Conservation (phyloP, 371 early-diverging fungal genomes). For the Circinella umbellata region DNA sequence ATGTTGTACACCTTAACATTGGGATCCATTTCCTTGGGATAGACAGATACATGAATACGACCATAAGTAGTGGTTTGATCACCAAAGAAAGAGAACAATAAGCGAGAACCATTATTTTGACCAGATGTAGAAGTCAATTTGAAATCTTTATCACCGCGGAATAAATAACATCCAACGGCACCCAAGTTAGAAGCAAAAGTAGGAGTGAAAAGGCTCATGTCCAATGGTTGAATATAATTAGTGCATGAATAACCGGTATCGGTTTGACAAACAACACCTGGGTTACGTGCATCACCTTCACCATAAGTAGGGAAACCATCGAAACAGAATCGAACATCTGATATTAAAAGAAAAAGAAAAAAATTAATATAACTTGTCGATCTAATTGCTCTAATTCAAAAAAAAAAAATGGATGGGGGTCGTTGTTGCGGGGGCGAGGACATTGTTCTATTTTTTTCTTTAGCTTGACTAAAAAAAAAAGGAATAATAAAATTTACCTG, state of each 20-base stretch:
- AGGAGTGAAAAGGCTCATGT: slow-evolving; percentile 49
- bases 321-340: slow-evolving; percentile 56
- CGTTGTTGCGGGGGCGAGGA: slow-evolving; percentile 1
- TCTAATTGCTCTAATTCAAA: background rate
- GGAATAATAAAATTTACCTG: slow-evolving; percentile 25
- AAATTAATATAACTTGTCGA: background rate
- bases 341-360: background rate
- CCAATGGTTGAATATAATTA: slow-evolving; percentile 28
- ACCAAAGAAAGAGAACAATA: slow-evolving; percentile 49
- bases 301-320: slow-evolving; percentile 44
- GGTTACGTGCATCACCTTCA: slow-evolving; percentile 22
- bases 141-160: slow-evolving; percentile 37
- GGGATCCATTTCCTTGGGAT: slow-evolving; percentile 52
- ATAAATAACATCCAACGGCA: slow-evolving; percentile 44
- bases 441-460: background rate
- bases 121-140: slow-evolving; percentile 47
- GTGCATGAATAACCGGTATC: slow-evolving; percentile 45
- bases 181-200: slow-evolving; percentile 48
- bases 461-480: background rate
- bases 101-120: slow-evolving; percentile 47
- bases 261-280: slow-evolving; percentile 48
- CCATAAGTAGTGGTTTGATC: slow-evolving; percentile 36
- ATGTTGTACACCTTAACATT: slow-evolving; percentile 43
- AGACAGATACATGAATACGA: slow-evolving; percentile 51
- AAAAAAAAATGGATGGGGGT: no score